phyloP scores from a whole-genome alignment of 2,329 filamentous ascomycete genomes.

The Parasarocladium wereldwijsianum region DNA sequence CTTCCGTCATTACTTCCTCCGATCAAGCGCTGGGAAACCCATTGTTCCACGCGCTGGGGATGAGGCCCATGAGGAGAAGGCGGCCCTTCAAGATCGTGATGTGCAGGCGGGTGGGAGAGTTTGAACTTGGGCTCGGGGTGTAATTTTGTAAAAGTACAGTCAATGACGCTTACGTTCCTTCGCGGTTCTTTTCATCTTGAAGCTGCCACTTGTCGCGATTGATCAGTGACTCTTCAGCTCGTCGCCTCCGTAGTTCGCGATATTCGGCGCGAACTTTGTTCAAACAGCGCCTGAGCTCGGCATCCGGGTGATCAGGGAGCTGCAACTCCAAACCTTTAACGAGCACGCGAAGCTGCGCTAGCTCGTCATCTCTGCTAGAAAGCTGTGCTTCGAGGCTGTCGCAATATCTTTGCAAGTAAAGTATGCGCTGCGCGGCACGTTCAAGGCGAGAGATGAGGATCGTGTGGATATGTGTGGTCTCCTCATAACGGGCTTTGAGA shows the following conservation, averaged over 20 bases:
- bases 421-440: constrained; percentile 40
- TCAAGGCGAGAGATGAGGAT: constrained; percentile 44
- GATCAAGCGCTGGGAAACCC: constrained; percentile 7
- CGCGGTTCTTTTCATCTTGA: too few species aligned
- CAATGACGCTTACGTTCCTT: too few species aligned
- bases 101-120: constrained; percentile 7
- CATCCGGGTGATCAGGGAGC: constrained; percentile 34
- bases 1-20: constrained; percentile 10
- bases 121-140: background rate
- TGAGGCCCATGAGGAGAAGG: constrained; percentile 8
- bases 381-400: constrained; percentile 31
- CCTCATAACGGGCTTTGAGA: constrained; percentile 40
- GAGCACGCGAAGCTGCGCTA: constrained; percentile 46
- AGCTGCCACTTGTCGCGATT: too few species aligned
- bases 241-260: constrained; percentile 25
- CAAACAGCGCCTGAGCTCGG: constrained; percentile 43
- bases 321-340: constrained; percentile 49
- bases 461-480: constrained; percentile 49
- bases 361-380: constrained; percentile 41
- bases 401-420: constrained; percentile 34
- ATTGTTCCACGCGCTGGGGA: constrained; percentile 9
- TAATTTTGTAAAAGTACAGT: too few species aligned
- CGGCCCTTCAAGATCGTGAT: constrained; percentile 8
- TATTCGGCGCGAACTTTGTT: constrained; percentile 48
- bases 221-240: too few species aligned